phyloP scores from a whole-genome alignment of 2,329 filamentous ascomycete genomes.

The Botrytis squamosa region DNA sequence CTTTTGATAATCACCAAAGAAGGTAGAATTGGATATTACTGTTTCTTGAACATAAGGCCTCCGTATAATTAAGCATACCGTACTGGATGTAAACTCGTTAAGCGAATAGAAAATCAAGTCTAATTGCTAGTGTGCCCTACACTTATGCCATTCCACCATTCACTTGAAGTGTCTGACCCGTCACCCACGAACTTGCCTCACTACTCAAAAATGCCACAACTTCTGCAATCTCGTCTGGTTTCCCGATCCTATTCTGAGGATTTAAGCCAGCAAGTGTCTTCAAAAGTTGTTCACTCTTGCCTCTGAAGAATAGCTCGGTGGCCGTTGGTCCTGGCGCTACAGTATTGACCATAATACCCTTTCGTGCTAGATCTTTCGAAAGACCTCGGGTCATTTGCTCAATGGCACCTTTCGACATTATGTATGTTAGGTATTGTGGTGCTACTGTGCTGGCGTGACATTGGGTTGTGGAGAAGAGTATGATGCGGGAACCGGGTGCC shows the following conservation, averaged over 20 bases:
- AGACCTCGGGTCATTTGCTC: slow-evolving; percentile 53
- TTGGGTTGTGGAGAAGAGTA: slow-evolving; percentile 52
- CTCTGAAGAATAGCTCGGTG: slow-evolving; percentile 51
- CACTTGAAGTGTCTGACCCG: slow-evolving; percentile 32
- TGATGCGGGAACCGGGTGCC: slow-evolving; percentile 47
- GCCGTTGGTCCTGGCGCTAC: slow-evolving; percentile 52
- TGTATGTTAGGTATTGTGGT: slow-evolving; percentile 48
- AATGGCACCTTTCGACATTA: slow-evolving; percentile 52
- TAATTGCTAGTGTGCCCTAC: background rate
- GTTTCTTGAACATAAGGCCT: background rate
- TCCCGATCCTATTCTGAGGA: slow-evolving; percentile 47
- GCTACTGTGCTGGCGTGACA: slow-evolving; percentile 42
- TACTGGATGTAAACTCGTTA: background rate
- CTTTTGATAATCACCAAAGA: background rate
- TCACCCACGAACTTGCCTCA: slow-evolving; percentile 30
- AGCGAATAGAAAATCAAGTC: background rate
- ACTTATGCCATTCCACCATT: slow-evolving; percentile 36
- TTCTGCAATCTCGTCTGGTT: slow-evolving; percentile 49
- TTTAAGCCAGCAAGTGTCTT: slow-evolving; percentile 44
- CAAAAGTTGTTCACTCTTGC: slow-evolving; percentile 43
- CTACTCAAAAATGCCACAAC: slow-evolving; percentile 44
- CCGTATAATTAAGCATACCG: background rate
- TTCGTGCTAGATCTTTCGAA: slow-evolving; percentile 50
- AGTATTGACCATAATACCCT: slow-evolving; percentile 50
- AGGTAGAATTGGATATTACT: background rate